phyloP scores from a whole-genome alignment of 2,329 filamentous ascomycete genomes.

The Dendrostoma leiphaemia region DNA sequence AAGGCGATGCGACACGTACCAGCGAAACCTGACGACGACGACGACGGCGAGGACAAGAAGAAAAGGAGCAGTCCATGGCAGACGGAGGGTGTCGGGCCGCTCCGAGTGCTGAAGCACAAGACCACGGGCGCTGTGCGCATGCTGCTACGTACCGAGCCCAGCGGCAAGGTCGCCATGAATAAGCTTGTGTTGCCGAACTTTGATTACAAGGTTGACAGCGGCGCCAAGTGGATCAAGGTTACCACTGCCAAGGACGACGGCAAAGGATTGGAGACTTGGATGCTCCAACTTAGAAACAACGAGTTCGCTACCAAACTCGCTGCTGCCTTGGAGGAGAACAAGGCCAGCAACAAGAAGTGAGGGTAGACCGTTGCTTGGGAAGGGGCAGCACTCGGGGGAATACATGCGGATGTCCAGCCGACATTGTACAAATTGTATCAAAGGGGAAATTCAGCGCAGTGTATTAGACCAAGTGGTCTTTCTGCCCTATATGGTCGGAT shows the following conservation, averaged over 20 bases:
- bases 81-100: conserved; percentile 67
- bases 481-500: conserved; percentile 3
- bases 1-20: conserved; percentile 64
- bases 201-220: conserved; percentile 57
- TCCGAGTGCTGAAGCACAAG: conserved; percentile 74
- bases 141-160: conserved; percentile 71
- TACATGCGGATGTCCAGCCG: not conserved
- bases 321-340: conserved; percentile 49
- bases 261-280: conserved; percentile 64
- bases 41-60: conserved; percentile 39
- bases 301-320: conserved; percentile 55
- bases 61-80: conserved; percentile 63
- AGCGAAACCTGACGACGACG: conserved; percentile 41
- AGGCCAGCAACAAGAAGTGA: conserved; percentile 50
- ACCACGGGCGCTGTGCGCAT: conserved; percentile 65
- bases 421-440: conserved; percentile 1
- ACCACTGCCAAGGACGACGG: conserved; percentile 57
- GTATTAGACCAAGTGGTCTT: conserved; percentile 17
- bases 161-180: conserved; percentile 73
- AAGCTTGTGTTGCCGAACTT: conserved; percentile 59
- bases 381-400: not conserved
- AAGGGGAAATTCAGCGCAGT: not conserved
- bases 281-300: conserved; percentile 67
- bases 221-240: conserved; percentile 58
- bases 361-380: not conserved